Evolutionary conservation across 1,284 basidiomycete genomes (phyloP), one percentile per base, ranked within the genome.

Genomic region (Boletus putidus): DNA sequence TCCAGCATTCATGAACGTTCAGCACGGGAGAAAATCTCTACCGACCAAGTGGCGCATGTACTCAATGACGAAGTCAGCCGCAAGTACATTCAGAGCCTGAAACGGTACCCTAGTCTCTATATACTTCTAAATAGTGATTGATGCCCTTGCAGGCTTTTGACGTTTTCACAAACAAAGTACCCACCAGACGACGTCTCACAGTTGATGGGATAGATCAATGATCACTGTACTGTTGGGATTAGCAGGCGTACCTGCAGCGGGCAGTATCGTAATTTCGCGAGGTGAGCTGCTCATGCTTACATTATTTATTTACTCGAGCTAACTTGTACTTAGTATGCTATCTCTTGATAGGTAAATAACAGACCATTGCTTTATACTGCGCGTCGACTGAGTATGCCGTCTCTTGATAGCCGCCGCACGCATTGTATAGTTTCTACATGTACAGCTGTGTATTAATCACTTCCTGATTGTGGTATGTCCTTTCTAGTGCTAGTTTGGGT

Each of bases 51-150:
- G 7, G 97, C 96, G 0, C 97, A 99, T 75, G 96, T 98, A 3
- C 76, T 99, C 59, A 99, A 99, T 73, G 97, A 99, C 70, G 97
- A 99, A 85, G 94, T 98, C 66, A 96, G 93, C 69, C 82, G 97
- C 59, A 99, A 99, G 77, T 99, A 98, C 72, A 99, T 99, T 63
- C 97, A 99, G 76, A 96, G 94, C 70, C 77, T 99, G 51, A 99
- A 99, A 77, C 78, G 96, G 93, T 91, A 70, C 60, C 80, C 73
- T 45, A 6, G 55, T 58, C 8, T 64, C 57, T 40, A 49, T 10
- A 20, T 36, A 15, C 15, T 23, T 47, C 53, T 56, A 33, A 49
- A n/a, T 18, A 35, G 18, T 49, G 46, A 60, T 48, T 61, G 53
- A 57, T 57, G 48, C 29, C 56, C n/a, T 44, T 53, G 2, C 66